phyloP scores from a whole-genome alignment of 2,329 filamentous ascomycete species.

The Neospermospora avenae region DNA sequence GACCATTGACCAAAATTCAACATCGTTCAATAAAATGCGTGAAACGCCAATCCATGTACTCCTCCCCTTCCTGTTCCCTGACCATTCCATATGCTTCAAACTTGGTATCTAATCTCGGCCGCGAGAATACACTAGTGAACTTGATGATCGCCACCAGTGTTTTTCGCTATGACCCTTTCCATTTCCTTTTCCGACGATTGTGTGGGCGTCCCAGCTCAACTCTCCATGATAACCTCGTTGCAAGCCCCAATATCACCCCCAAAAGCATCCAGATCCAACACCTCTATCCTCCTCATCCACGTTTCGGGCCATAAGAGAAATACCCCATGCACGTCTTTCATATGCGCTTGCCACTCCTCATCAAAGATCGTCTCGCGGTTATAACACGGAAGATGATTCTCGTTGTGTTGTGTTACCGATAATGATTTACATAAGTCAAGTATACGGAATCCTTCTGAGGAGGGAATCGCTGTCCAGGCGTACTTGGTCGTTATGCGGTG shows the following conservation, averaged over 20 bases:
- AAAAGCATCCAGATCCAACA: slow-evolving; percentile 31
- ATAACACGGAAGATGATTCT: slow-evolving; percentile 26
- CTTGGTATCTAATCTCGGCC: too few relatives aligned
- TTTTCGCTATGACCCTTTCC: too few relatives aligned
- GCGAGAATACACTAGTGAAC: too few relatives aligned
- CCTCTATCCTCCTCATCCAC: slow-evolving; percentile 33
- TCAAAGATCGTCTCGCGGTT: slow-evolving; percentile 33
- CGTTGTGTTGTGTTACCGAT: slow-evolving; percentile 8
- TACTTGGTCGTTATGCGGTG: slow-evolving; percentile 29
- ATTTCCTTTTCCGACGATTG: too few relatives aligned
- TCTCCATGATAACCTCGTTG: slow-evolving; percentile 32
- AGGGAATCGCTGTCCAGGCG: slow-evolving; percentile 31
- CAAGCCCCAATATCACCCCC: slow-evolving; percentile 30
- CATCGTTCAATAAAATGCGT: too few relatives aligned
- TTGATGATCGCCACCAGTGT: too few relatives aligned
- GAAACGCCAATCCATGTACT: too few relatives aligned
- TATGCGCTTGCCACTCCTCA: slow-evolving; percentile 34
- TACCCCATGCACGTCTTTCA: slow-evolving; percentile 33
- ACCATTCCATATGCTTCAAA: too few relatives aligned
- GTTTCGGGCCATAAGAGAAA: slow-evolving; percentile 33
- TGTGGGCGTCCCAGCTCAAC: slow-evolving; percentile 8
- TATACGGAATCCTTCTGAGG: slow-evolving; percentile 29
- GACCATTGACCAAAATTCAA: too few relatives aligned
- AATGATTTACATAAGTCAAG: slow-evolving; percentile 29
- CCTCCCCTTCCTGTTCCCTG: too few relatives aligned